These are phyloP conservation scores for Carex pumila DNA, from an alignment of 176 grass and related monocot species.

Conservation along the genomic window DNA sequence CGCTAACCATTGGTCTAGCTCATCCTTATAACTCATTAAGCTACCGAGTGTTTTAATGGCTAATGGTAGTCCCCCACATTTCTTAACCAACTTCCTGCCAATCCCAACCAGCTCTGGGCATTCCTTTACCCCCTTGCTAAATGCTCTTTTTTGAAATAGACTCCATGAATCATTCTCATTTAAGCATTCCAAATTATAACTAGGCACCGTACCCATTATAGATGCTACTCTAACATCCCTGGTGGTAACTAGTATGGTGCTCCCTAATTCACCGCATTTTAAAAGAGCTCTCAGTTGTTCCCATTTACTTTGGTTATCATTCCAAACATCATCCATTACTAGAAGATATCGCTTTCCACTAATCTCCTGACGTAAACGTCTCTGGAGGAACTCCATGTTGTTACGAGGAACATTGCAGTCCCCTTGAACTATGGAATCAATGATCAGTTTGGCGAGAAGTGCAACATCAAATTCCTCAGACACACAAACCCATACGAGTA, in stretches of 20 bases:
- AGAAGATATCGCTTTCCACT: neutral
- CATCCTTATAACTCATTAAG: neutral
- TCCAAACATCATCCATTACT: slow-evolving; percentile 34
- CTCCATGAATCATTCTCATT: neutral
- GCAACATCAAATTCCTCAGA: neutral
- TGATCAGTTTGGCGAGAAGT: neutral
- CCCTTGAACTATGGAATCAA: neutral
- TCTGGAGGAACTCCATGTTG: neutral
- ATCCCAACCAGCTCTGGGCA: neutral
- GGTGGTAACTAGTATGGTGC: slow-evolving; percentile 26
- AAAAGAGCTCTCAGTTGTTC: neutral
- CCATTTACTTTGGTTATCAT: slow-evolving; percentile 21
- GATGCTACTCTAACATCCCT: neutral
- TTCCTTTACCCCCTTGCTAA: neutral
- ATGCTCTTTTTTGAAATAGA: slow-evolving; percentile 13
- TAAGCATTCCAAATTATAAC: neutral
- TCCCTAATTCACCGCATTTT: slow-evolving; percentile 6
- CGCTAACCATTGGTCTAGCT: neutral
- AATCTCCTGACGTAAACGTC: neutral
- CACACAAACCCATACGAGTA: slow-evolving; percentile 6
- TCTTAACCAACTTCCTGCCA: neutral
- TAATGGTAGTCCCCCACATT: neutral
- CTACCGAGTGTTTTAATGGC: neutral
- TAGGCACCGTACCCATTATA: neutral
- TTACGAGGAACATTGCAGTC: neutral